Base-by-base conservation (phyloP, 148 eudicot species). In the Drosera capensis region DNA sequence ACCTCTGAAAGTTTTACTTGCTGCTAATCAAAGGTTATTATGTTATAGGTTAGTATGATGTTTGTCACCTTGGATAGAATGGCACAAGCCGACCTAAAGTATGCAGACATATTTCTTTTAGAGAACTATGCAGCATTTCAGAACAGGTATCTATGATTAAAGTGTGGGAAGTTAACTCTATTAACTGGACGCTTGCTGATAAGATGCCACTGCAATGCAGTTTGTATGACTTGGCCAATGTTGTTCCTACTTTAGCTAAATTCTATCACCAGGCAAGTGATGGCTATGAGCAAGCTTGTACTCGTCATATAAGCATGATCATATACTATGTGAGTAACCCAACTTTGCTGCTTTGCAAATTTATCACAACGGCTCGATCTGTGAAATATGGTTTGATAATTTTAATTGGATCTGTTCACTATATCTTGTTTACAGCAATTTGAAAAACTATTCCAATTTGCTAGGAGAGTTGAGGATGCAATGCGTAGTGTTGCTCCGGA, bases 181-280 rank as follows among this genome's bases (percentile, higher is more conserved):
- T n/a, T n/a, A n/a, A n/a, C n/a, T n/a, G n/a, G n/a, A n/a, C n/a
- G 5, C 29, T n/a, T 1, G 23, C 37, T 46, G 51, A 46, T 16
- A 14, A 6, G 8, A 47, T 46, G 38, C 49, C 59, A n/a, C 30
- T 60, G 28, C 18, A 17, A n/a, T 77, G 69, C 84, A 88, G 96
- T 52, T 68, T 88, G 49, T 88, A 83, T 67, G 96, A 88, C 53
- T 71, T 83, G 30, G 96, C 96, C 44, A 88, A 88, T 75, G 79
- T 80, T 46, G 94, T 88, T 51, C 81, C 86, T 4, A 78, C 83
- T 14, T 59, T 88, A 43, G 94, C 94, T 37, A 88, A 78, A 63
- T 88, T 88, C 62, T 88, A 88, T 64, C 92, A 83, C 71, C 90
- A 88, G 71, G 96, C 96, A 55, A 88, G 94, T 57, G 96, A 88